Conservation (phyloP, 2,329 filamentous ascomycete genomes). For the Fusarium caatingaense region DNA sequence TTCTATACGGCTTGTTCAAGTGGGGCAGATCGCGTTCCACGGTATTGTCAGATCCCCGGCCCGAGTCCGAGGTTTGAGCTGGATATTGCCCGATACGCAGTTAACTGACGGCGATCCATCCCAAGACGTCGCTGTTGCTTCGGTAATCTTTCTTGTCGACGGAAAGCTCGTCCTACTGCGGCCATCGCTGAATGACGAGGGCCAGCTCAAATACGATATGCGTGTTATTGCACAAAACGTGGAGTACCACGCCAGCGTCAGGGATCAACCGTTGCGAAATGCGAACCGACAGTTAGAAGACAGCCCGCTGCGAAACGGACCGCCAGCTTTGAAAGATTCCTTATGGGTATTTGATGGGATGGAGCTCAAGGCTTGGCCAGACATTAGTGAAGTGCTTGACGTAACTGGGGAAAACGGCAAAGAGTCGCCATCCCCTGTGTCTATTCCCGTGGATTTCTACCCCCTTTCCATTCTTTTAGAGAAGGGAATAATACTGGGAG, state of each 20-base stretch:
- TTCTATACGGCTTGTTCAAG: conserved; percentile 82
- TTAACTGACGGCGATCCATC: conserved; percentile 91
- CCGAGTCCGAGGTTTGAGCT: conserved; percentile 91
- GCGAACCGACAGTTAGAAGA: conserved; percentile 46
- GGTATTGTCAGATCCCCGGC: conserved; percentile 95
- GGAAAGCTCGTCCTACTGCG: conserved; percentile 94
- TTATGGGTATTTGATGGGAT: conserved; percentile 94
- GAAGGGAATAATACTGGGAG: conserved; percentile 89
- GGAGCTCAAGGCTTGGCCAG: conserved; percentile 88
- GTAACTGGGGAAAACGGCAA: conserved; percentile 73
- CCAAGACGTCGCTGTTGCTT: conserved; percentile 92
- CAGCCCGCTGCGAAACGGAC: conserved; percentile 41
- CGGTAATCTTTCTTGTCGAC: conserved; percentile 95
- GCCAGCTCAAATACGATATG: conserved; percentile 97
- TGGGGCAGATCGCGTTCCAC: conserved; percentile 98
- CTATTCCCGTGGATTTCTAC: conserved; percentile 92
- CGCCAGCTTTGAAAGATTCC: conserved; percentile 78
- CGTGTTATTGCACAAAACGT: conserved; percentile 95
- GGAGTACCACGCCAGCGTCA: conserved; percentile 93
- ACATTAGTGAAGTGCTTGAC: conserved; percentile 84
- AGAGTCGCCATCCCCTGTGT: conserved; percentile 79
- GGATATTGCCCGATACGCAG: conserved; percentile 93
- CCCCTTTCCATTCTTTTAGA: conserved; percentile 87
- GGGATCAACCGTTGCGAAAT: conserved; percentile 74
- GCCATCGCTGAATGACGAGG: conserved; percentile 83